Conservation (phyloP, 148 eudicot genomes). For the Rhododendron griersonianum region DNA sequence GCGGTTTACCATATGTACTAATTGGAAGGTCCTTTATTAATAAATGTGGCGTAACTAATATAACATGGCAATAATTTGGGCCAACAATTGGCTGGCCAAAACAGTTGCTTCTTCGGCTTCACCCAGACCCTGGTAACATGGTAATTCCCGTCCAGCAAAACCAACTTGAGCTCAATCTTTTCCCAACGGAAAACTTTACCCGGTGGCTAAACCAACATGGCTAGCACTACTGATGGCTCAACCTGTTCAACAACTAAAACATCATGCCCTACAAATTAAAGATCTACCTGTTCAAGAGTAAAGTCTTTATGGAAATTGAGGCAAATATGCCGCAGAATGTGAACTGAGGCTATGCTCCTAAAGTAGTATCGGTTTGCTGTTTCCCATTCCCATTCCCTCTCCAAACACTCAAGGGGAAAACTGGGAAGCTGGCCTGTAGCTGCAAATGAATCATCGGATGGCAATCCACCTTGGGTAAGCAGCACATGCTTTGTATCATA, state of each 20-base stretch:
- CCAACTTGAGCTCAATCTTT: not conserved
- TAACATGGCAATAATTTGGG: not conserved
- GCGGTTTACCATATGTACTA: not conserved
- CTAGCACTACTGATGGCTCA: not conserved
- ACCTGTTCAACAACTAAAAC: not conserved
- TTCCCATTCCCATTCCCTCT: constrained; percentile 60
- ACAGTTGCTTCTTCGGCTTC: too few relatives aligned
- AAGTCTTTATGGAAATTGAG: constrained; percentile 77
- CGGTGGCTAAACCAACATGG: not conserved
- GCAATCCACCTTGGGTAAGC: constrained; percentile 26
- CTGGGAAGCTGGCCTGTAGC: constrained; percentile 19
- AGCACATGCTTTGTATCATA: constrained; percentile 76
- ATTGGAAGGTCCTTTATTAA: not conserved
- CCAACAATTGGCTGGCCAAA: not conserved
- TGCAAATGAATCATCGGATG: constrained; percentile 19
- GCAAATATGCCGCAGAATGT: constrained; percentile 56
- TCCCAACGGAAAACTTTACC: not conserved
- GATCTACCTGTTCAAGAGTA: constrained; percentile 62
- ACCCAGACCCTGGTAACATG: not conserved
- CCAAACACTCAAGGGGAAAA: constrained; percentile 22
- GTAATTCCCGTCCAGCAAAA: not conserved
- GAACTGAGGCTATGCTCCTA: constrained; percentile 71
- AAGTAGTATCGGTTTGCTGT: constrained; percentile 69
- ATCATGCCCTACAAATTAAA: not conserved
- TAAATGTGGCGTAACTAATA: too few relatives aligned